phyloP scores from a whole-genome alignment of 2,329 filamentous ascomycete genomes.

The Triangularia verruculosa region DNA sequence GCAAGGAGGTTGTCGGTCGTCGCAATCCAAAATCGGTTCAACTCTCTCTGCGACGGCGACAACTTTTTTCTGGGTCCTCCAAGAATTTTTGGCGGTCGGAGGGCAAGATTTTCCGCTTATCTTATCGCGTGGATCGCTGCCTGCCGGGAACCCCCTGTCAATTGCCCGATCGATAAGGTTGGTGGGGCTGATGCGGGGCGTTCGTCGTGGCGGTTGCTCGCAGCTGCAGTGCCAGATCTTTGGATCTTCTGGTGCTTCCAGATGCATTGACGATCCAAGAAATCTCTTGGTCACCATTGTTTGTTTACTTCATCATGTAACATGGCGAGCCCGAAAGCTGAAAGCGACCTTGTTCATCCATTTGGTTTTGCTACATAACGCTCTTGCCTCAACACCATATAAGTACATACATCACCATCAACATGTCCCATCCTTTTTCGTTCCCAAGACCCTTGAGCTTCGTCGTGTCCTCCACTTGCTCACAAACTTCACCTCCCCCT shows the following conservation, averaged over 20 bases:
- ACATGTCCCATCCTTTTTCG: not conserved
- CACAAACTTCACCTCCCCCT: not conserved
- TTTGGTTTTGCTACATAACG: not conserved
- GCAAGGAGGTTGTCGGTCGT: slow-evolving; percentile 12
- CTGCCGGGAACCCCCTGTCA: slow-evolving; percentile 5
- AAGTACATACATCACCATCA: not conserved
- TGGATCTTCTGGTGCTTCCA: slow-evolving; percentile 5
- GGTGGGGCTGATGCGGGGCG: slow-evolving; percentile 15
- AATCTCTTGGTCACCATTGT: not conserved
- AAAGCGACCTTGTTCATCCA: not conserved
- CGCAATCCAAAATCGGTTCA: slow-evolving; percentile 7
- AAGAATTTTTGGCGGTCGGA: slow-evolving; percentile 25
- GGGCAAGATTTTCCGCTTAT: slow-evolving; percentile 23
- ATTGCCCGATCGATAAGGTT: slow-evolving; percentile 14
- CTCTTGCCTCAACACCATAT: not conserved
- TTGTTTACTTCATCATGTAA: not conserved
- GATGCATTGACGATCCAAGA: not conserved
- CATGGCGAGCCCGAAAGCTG: not conserved
- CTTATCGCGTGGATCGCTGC: slow-evolving; percentile 7
- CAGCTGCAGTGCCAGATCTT: slow-evolving; percentile 15
- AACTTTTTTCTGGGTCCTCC: slow-evolving; percentile 22
- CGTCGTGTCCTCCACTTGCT: not conserved
- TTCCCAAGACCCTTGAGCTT: not conserved
- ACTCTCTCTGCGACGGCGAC: not conserved
- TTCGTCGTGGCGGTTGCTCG: slow-evolving; percentile 3